Evolutionary conservation across 1,139 yeast species (phyloP).

Genomic region (Dujonia santamariae): DNA sequence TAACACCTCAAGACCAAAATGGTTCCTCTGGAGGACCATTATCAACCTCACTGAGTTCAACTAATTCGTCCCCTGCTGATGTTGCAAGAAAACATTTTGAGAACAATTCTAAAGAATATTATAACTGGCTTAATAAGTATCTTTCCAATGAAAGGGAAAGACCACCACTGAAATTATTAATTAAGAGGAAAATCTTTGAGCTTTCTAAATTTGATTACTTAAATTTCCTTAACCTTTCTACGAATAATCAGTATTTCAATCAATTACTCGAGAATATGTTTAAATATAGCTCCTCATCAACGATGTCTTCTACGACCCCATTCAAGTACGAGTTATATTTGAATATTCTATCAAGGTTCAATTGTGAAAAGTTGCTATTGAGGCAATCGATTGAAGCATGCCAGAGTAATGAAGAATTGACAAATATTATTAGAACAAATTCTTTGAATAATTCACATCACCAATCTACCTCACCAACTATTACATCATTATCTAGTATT

Average conservation of each 20-base stretch:
- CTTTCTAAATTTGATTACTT: constrained; percentile 70
- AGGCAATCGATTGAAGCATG: constrained; percentile 45
- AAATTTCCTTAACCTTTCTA: constrained; percentile 56
- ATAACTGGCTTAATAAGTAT: constrained; percentile 70
- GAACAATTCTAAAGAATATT: constrained; percentile 69
- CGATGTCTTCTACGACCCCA: not conserved
- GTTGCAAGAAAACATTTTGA: constrained; percentile 56
- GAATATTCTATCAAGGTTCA: constrained; percentile 34
- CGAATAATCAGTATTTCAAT: constrained; percentile 48
- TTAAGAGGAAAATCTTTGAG: constrained; percentile 62
- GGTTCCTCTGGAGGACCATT: constrained; percentile 16
- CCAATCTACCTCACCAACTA: not conserved
- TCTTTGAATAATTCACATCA: constrained; percentile 19
- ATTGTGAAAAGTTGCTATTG: constrained; percentile 41
- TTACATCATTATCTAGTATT: constrained; percentile 1
- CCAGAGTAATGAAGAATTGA: constrained; percentile 39
- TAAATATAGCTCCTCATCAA: constrained; percentile 24
- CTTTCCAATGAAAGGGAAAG: constrained; percentile 63
- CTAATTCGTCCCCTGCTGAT: constrained; percentile 8
- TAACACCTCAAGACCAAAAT: constrained; percentile 2
- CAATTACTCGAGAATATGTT: constrained; percentile 39
- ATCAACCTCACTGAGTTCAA: not conserved
- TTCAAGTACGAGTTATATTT: constrained; percentile 31
- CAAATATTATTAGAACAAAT: constrained; percentile 29
- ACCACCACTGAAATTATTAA: constrained; percentile 59